A percentile compares a stretch with the other conserved stretches of the same genome.
Evolutionary conservation across 352 stramenopile genomes (phyloP).

Genomic region (Pythium biforme): DNA sequence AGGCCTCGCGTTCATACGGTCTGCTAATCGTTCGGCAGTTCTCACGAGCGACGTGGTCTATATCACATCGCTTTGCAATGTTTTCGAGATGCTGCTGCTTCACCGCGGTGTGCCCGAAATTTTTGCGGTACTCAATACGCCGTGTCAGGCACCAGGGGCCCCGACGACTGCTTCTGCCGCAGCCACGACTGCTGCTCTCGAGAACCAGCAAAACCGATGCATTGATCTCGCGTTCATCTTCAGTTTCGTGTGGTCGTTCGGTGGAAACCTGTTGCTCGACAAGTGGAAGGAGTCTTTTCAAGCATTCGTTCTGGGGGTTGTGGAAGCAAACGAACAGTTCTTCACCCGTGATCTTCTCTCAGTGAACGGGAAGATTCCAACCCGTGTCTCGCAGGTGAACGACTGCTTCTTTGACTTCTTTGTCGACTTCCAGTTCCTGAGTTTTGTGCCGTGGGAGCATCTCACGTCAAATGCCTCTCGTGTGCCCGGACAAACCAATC

Average conservation of each 20-base stretch:
- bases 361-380: constrained; percentile 53
- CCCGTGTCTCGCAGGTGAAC: constrained; percentile 44
- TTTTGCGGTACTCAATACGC: constrained; percentile 27
- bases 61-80: constrained; percentile 49
- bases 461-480: not conserved
- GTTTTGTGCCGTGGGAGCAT: constrained; percentile 60
- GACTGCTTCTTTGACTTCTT: constrained; percentile 69
- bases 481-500: not conserved
- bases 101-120: constrained; percentile 39
- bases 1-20: constrained; percentile 48
- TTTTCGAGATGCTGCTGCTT: constrained; percentile 57
- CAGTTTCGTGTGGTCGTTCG: constrained; percentile 72
- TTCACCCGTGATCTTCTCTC: constrained; percentile 49
- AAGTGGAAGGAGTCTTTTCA: constrained; percentile 40
- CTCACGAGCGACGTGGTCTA: constrained; percentile 49
- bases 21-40: constrained; percentile 37
- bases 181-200: constrained; percentile 28
- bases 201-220: constrained; percentile 50
- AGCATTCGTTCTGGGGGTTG: constrained; percentile 44
- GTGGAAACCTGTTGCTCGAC: constrained; percentile 50
- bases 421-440: constrained; percentile 62
- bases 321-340: constrained; percentile 47
- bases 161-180: constrained; percentile 23
- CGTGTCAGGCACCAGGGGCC: constrained; percentile 11
- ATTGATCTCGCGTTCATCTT: constrained; percentile 71